These are phyloP conservation scores for Ophiostoma triangulosporum DNA, from an alignment of 2,329 filamentous ascomycete genomes.

Conservation along the genomic window DNA sequence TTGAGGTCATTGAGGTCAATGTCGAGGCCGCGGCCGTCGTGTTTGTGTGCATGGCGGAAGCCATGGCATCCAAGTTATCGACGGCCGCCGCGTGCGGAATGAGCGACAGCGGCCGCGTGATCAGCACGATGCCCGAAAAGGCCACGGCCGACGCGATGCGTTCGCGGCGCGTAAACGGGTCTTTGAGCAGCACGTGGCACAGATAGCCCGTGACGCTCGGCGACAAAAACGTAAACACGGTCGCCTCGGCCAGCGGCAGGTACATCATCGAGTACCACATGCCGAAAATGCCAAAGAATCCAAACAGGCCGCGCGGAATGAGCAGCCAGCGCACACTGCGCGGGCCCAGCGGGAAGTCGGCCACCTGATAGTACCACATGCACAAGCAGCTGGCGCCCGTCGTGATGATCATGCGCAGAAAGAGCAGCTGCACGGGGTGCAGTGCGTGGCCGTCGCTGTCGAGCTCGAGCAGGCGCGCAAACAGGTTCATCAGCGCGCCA, in stretches of 20 bases:
- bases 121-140: slow-evolving; percentile 66
- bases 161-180: slow-evolving; percentile 67
- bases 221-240: slow-evolving; percentile 76
- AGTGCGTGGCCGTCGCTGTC: slow-evolving; percentile 51
- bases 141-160: slow-evolving; percentile 65
- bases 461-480: slow-evolving; percentile 61
- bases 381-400: slow-evolving; percentile 51
- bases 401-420: slow-evolving; percentile 67
- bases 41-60: not conserved
- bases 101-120: slow-evolving; percentile 50
- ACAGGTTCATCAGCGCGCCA: slow-evolving; percentile 73
- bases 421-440: slow-evolving; percentile 75
- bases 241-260: slow-evolving; percentile 73
- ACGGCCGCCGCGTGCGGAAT: slow-evolving; percentile 13
- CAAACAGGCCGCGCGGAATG: slow-evolving; percentile 22
- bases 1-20: too few relatives aligned
- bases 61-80: not conserved
- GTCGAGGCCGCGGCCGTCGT: not conserved
- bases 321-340: slow-evolving; percentile 55
- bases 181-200: slow-evolving; percentile 59
- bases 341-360: slow-evolving; percentile 57
- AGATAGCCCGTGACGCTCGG: slow-evolving; percentile 69
- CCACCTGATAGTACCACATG: slow-evolving; percentile 57
- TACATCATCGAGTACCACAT: slow-evolving; percentile 59
- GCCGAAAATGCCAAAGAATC: slow-evolving; percentile 60